Base-by-base conservation (phyloP, 441 rosid species). In the Dalechampia spathulata region DNA sequence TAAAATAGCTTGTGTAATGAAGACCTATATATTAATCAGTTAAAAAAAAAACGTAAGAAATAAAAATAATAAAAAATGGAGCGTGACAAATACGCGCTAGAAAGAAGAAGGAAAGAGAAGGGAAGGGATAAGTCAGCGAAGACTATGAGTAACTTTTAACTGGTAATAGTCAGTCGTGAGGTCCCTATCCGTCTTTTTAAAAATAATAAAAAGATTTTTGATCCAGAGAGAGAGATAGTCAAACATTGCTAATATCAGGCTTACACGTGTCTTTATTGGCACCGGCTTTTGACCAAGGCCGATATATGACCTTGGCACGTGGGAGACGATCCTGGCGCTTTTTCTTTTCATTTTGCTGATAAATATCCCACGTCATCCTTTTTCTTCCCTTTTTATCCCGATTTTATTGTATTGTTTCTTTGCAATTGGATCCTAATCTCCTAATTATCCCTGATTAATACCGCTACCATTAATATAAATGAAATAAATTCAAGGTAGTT, bases 241-340 rank as follows among this genome's bases (percentile, higher is more conserved):
- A 30, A 30, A 30, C 5, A 30, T 30, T 30, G 5, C 4, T 3
- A 30, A 47, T 53, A 52, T 54, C 12, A 67, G 71, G 75, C 80
- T 16, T 62, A 69, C 83, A 85, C 83, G 82, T 83, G 88, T 65
- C 61, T 0, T 4, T 28, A 65, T 66, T 51, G 90, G 81, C 84
- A 85, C 96, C 88, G 92, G 65, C 96, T 58, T 79, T 85, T 85
- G 88, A 85, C 92, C 87, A 68, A 64, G 48, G 81, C 76, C 80
- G 81, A 75, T 83, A 78, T 58, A 26, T 59, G 55, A 49, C 67
- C 32, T 23, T 23, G 79, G 76, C 91, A 80, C 92, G 91, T 80
- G 87, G 75, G 73, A 52, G 44, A 44, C 72, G 46, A 58, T 51
- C 42, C 14, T 57, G 6, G 49, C 63, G 52, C 48, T n/a, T 32